Base-by-base conservation (phyloP, 2,329 filamentous ascomycete species). In the Grosmannia serpens region DNA sequence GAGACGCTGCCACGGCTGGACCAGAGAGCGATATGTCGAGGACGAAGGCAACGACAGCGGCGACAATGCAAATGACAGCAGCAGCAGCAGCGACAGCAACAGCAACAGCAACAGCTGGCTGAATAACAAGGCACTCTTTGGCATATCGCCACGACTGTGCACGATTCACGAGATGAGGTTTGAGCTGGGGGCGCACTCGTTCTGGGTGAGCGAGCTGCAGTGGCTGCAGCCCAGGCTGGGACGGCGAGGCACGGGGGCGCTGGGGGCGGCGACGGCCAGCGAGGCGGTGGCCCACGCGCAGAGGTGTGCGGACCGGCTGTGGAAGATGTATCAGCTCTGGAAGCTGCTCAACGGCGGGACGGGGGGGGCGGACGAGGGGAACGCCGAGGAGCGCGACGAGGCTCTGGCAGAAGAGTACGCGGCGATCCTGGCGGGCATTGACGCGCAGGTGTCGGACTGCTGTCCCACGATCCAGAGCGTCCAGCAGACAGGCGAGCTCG, bases 131-230 rank as follows among this genome's bases (percentile, higher is more conserved):
- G 13, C 4, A 26, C 10, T 5, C 31, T 22, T 29, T 29, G 46
- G 11, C 11, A 22, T 44, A 5, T 58, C 60, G 11, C 61, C 59
- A 6, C 61, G 61, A 1, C 53, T 56, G 61, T 62, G 61, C 29
- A 17, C 35, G 9, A 15, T 46, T 6, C 61, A 62, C 58, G 61
- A 62, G 31, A 26, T 24, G 17, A 29, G 46, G 50, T 53, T 58
- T 22, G 59, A 61, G 50, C 15, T 29, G 22, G 35, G 46, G 2
- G 50, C 44, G 20, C 56, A 33, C 3, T 56, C 57, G 15, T 57
- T 58, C 33, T 62, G 59, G 59, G 41, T 47, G 41, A 62, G 61
- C 61, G 61, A 62, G 54, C 35, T 59, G 20, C 31, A 58, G 24
- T 61, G 61, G 61, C 53, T 62, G 38, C 51, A 33, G 24, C 52